Percentiles rank a stretch among this genome's conserved stretches.
These are phyloP conservation scores for Aspergillus ibericus DNA, from an alignment of 2,329 filamentous ascomycete species.

Conservation along the genomic window DNA sequence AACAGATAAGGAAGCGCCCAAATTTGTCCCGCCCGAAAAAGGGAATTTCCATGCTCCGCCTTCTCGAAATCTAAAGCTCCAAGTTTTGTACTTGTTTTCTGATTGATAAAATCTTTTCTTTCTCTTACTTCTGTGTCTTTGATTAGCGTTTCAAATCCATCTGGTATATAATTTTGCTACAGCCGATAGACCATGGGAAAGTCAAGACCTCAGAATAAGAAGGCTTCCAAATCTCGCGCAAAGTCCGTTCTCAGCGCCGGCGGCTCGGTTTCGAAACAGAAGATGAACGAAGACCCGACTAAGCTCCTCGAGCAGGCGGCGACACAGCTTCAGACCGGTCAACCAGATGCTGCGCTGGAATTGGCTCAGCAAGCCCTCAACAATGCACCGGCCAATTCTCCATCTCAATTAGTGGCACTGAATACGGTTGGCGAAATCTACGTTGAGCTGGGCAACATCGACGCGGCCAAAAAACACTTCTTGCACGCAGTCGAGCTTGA, in stretches of 20 bases:
- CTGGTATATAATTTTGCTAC: constrained; percentile 1
- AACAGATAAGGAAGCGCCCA: constrained; percentile 36
- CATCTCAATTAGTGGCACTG: constrained; percentile 57
- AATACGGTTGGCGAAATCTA: constrained; percentile 79
- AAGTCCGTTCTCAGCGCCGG: constrained; percentile 47
- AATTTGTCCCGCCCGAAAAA: constrained; percentile 28
- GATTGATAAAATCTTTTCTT: not conserved
- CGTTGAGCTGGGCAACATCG: constrained; percentile 78
- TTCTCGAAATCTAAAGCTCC: constrained; percentile 7
- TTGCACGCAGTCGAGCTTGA: constrained; percentile 73
- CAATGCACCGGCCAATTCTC: constrained; percentile 33
- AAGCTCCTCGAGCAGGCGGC: constrained; percentile 59
- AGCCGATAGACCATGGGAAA: constrained; percentile 48
- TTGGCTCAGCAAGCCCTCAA: constrained; percentile 55
- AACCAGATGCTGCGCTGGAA: constrained; percentile 58
- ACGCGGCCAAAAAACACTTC: constrained; percentile 72
- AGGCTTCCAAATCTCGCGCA: constrained; percentile 41
- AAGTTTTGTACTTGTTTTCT: not conserved
- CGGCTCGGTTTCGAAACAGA: constrained; percentile 41
- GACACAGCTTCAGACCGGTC: constrained; percentile 57
- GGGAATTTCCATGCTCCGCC: constrained; percentile 17
- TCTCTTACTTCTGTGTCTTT: not conserved
- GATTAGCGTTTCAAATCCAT: constrained; percentile 12
- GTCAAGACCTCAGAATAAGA: constrained; percentile 51
- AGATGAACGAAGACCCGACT: constrained; percentile 53